Conservation (phyloP, 1,284 basidiomycete species). For the Agroathelia rolfsii region DNA sequence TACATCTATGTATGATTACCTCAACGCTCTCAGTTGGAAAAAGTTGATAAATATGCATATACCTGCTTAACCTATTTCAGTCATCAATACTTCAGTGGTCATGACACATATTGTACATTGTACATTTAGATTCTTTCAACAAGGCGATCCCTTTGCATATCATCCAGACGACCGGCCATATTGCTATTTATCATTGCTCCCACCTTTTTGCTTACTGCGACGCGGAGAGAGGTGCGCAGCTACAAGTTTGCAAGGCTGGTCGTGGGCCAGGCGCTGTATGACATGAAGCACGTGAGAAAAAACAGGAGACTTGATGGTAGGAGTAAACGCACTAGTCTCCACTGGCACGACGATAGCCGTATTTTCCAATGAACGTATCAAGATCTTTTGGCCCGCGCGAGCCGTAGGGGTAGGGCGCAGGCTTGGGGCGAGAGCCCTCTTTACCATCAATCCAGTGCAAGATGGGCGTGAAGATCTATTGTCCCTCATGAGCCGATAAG, state of each 20-base stretch:
- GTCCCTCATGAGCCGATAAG: slow-evolving; percentile 1
- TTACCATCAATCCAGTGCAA: slow-evolving; percentile 88
- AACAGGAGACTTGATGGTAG: slow-evolving; percentile 36
- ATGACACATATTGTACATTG: too few species aligned
- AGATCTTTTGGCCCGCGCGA: slow-evolving; percentile 86
- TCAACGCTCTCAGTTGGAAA: too few species aligned
- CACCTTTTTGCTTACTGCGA: not conserved
- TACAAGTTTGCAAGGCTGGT: slow-evolving; percentile 20
- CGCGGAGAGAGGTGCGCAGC: slow-evolving; percentile 1
- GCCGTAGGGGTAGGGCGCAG: slow-evolving; percentile 80
- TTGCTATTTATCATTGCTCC: not conserved
- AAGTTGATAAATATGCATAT: too few species aligned
- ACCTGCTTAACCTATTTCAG: too few species aligned
- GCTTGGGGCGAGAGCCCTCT: slow-evolving; percentile 53
- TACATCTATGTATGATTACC: too few species aligned
- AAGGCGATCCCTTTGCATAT: too few species aligned
- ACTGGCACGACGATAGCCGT: slow-evolving; percentile 67
- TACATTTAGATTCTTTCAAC: too few species aligned
- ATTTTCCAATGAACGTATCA: slow-evolving; percentile 65
- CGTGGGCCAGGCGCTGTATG: slow-evolving; percentile 24
- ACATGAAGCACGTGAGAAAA: slow-evolving; percentile 4
- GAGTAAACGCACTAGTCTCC: slow-evolving; percentile 78
- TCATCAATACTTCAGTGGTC: too few species aligned
- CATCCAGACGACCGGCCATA: not conserved
- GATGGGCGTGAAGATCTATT: slow-evolving; percentile 87